phyloP scores from a whole-genome alignment of 805 yeast genomes.

The Grigorovia humatica region DNA sequence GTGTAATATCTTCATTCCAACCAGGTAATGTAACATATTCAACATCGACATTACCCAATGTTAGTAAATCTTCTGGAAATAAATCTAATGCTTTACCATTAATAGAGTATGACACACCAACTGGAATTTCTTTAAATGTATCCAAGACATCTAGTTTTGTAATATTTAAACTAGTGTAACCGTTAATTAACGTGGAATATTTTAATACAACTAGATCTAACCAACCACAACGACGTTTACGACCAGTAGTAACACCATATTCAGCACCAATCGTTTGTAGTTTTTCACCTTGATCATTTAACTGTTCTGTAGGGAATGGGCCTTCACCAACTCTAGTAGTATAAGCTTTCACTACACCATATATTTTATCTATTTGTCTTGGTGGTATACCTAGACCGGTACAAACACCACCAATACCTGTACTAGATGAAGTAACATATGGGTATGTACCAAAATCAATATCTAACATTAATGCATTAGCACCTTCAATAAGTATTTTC shows the following conservation, averaged over 20 bases:
- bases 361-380: constrained; percentile 60
- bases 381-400: constrained; percentile 98
- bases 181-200: constrained; percentile 85
- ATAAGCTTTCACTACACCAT: constrained; percentile 97
- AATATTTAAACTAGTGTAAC: constrained; percentile 88
- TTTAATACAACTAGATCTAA: constrained; percentile 89
- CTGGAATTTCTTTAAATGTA: constrained; percentile 75
- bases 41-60: constrained; percentile 83
- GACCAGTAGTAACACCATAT: constrained; percentile 95
- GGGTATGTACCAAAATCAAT: constrained; percentile 98
- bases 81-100: constrained; percentile 64
- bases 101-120: constrained; percentile 74
- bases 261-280: constrained; percentile 91
- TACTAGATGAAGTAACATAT: constrained; percentile 87
- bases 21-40: constrained; percentile 89
- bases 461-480: constrained; percentile 95
- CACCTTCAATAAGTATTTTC: constrained; percentile 92
- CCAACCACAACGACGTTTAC: constrained; percentile 99
- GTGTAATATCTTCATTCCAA: constrained; percentile 80
- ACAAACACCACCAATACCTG: constrained; percentile 96
- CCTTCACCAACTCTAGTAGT: constrained; percentile 99
- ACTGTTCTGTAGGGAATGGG: constrained; percentile 97
- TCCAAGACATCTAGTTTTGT: constrained; percentile 95
- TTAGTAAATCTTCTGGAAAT: constrained; percentile 87
- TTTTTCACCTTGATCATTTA: constrained; percentile 75